phyloP scores from a whole-genome alignment of 75 land plant genomes.

The Cryptomeria japonica region DNA sequence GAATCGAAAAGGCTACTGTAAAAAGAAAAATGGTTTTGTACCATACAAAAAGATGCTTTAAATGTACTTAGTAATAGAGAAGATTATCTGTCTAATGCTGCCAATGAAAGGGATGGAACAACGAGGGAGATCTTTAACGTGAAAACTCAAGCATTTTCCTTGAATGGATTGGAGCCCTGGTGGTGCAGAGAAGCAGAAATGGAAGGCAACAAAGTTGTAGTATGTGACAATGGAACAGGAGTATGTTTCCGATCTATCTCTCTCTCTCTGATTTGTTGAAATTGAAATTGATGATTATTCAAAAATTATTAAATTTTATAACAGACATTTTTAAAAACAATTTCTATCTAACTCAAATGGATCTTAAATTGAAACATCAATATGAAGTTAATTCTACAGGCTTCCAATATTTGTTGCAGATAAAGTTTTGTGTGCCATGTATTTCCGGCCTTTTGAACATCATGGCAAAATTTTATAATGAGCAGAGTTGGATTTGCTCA shows the following conservation, averaged over 20 bases:
- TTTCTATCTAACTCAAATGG: neutral
- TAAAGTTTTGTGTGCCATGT: too few relatives aligned
- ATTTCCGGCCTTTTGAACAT: neutral
- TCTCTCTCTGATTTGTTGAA: neutral
- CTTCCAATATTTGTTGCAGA: neutral
- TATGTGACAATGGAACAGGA: slow-evolving; percentile 53
- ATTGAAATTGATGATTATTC: neutral
- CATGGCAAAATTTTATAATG: neutral
- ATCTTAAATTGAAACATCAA: neutral
- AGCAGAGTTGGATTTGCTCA: neutral
- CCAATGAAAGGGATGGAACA: neutral
- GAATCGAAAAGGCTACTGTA: too few relatives aligned
- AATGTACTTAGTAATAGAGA: neutral
- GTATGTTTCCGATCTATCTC: neutral
- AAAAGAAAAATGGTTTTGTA: too few relatives aligned
- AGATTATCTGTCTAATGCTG: neutral
- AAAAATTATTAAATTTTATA: too few relatives aligned
- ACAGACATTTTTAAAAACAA: too few relatives aligned
- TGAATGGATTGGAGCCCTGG: neutral
- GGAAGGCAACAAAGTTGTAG: slow-evolving; percentile 28
- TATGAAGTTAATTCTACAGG: neutral
- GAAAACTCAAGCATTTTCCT: neutral
- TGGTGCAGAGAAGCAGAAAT: neutral
- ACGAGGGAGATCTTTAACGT: neutral
- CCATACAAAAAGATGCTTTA: neutral